phyloP scores from a whole-genome alignment of 2,329 filamentous ascomycete genomes.

The Aspergillus puulaauensis region DNA sequence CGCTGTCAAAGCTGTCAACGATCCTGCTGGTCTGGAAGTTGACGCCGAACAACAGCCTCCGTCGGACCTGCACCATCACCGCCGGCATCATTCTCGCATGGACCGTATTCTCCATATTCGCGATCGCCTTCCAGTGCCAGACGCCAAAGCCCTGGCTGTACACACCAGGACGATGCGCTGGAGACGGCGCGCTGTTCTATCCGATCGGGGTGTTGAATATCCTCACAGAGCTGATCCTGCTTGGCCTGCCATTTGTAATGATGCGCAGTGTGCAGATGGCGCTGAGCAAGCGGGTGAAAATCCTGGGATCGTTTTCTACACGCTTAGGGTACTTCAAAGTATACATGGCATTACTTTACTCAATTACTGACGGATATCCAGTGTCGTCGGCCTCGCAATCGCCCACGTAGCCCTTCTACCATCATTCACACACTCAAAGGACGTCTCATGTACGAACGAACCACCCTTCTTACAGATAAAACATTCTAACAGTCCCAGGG shows the following conservation, averaged over 20 bases:
- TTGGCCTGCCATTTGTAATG: slow-evolving; percentile 22
- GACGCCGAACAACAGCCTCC: slow-evolving; percentile 15
- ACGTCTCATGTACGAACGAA: slow-evolving; percentile 18
- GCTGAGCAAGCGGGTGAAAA: slow-evolving; percentile 17
- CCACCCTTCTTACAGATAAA: neutral
- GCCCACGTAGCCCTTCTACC: slow-evolving; percentile 17
- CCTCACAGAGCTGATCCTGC: slow-evolving; percentile 19
- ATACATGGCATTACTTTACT: neutral
- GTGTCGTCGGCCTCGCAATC: slow-evolving; percentile 16
- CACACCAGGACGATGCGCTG: slow-evolving; percentile 17
- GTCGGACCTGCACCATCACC: slow-evolving; percentile 14
- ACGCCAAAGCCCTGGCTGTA: slow-evolving; percentile 21
- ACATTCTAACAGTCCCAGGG: slow-evolving; percentile 11
- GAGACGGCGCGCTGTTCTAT: slow-evolving; percentile 20
- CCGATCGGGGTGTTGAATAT: slow-evolving; percentile 18
- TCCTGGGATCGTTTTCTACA: slow-evolving; percentile 20
- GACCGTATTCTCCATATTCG: slow-evolving; percentile 21
- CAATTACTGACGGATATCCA: neutral
- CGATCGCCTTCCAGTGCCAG: slow-evolving; percentile 24
- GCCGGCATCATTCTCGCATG: slow-evolving; percentile 13
- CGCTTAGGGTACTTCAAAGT: slow-evolving; percentile 13
- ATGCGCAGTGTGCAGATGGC: slow-evolving; percentile 25
- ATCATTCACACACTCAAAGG: slow-evolving; percentile 17
- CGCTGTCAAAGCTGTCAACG: slow-evolving; percentile 17
- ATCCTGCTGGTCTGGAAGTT: slow-evolving; percentile 20